phyloP scores from a whole-genome alignment of 2,329 filamentous ascomycete genomes.

The Alternaria alternata region DNA sequence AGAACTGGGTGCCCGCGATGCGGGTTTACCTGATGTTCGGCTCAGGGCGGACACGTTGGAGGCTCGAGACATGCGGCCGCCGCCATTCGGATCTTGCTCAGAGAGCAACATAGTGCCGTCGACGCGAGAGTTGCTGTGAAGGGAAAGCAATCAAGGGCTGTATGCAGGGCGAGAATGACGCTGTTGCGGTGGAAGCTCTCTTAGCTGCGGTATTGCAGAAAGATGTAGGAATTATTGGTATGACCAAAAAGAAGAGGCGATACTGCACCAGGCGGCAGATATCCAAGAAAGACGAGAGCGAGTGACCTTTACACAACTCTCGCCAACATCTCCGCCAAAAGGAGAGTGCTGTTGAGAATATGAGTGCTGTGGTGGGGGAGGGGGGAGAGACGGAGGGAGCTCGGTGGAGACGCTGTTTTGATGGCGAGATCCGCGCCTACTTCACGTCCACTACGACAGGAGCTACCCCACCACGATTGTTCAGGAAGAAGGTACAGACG shows the following conservation, averaged over 20 bases:
- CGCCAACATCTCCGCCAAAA: slow-evolving; percentile 24
- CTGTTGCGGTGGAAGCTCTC: slow-evolving; percentile 5
- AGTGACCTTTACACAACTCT: slow-evolving; percentile 24
- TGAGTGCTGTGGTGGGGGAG: slow-evolving; percentile 20
- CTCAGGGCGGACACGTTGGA: slow-evolving; percentile 55
- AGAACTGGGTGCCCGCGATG: slow-evolving; percentile 35
- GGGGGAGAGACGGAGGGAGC: slow-evolving; percentile 12
- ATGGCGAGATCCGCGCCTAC: slow-evolving; percentile 14
- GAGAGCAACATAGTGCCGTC: slow-evolving; percentile 52
- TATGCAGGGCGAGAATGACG: neutral
- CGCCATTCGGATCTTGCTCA: slow-evolving; percentile 55
- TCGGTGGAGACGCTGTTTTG: slow-evolving; percentile 18
- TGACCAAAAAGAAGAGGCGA: slow-evolving; percentile 29
- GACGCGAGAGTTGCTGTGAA: slow-evolving; percentile 1
- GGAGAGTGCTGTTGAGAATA: slow-evolving; percentile 25
- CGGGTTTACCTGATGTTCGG: slow-evolving; percentile 42
- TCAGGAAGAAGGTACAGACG: slow-evolving; percentile 10
- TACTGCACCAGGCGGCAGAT: slow-evolving; percentile 26
- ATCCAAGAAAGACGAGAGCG: slow-evolving; percentile 30
- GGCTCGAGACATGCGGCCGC: slow-evolving; percentile 57
- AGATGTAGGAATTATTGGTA: slow-evolving; percentile 28
- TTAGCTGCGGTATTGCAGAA: slow-evolving; percentile 18
- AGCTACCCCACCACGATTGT: slow-evolving; percentile 10
- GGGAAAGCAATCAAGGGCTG: neutral
- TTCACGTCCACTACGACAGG: slow-evolving; percentile 9